Percentiles rank a stretch among this genome's conserved stretches.
phyloP scores from a whole-genome alignment of 1,139 yeast species.

The Hyphopichia buzzinii region DNA sequence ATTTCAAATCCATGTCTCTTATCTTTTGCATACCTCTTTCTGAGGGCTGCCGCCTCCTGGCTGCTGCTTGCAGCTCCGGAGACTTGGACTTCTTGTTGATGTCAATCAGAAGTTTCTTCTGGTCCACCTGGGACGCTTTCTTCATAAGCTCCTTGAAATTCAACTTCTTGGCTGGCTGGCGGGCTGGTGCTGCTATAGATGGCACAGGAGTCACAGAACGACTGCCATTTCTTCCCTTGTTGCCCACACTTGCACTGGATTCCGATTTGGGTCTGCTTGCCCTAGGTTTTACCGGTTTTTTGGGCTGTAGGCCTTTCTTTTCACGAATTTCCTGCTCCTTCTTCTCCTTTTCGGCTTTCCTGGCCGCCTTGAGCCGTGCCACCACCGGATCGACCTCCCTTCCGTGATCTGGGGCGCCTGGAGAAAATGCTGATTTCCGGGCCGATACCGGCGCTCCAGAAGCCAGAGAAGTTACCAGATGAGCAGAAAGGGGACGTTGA shows the following conservation, averaged over 20 bases:
- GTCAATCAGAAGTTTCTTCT: constrained; percentile 37
- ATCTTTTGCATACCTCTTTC: background rate
- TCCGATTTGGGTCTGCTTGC: constrained; percentile 10
- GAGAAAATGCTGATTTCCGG: constrained; percentile 1
- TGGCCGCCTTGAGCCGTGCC: constrained; percentile 60
- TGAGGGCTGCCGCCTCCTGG: constrained; percentile 9
- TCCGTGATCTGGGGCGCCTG: constrained; percentile 7
- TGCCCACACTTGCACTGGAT: constrained; percentile 4
- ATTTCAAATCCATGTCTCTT: background rate
- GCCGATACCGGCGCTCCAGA: constrained; percentile 1
- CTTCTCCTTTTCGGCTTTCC: constrained; percentile 53
- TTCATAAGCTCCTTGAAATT: constrained; percentile 69
- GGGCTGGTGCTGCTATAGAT: constrained; percentile 8
- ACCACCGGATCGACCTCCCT: constrained; percentile 50
- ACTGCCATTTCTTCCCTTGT: constrained; percentile 4
- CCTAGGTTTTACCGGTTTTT: constrained; percentile 8
- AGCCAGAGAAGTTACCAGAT: constrained; percentile 1
- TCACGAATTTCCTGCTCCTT: constrained; percentile 33
- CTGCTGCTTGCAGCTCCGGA: constrained; percentile 23
- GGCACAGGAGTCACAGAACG: background rate
- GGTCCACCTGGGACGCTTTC: constrained; percentile 60
- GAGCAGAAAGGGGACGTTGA: background rate
- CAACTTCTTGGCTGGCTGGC: constrained; percentile 41
- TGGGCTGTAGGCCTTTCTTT: constrained; percentile 34
- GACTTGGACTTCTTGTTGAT: constrained; percentile 33